A percentile compares a stretch with the other conserved stretches of the same genome.
Conservation (phyloP, 2,329 filamentous ascomycete genomes). For the Aciculosporium take region DNA sequence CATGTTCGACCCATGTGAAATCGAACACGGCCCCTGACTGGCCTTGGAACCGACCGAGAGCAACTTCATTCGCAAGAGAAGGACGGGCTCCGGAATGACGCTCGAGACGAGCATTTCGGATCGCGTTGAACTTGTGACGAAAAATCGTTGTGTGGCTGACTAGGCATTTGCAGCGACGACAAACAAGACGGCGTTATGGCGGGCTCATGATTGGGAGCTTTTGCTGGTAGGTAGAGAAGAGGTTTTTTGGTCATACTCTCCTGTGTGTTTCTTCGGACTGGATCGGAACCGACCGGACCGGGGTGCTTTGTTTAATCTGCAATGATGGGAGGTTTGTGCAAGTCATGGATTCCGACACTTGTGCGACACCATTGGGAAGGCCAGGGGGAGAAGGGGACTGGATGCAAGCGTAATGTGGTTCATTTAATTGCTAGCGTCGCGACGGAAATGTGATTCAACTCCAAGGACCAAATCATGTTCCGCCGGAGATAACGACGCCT, state of each 20-base stretch:
- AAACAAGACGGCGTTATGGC: conserved; percentile 1
- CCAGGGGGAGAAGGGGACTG: not conserved
- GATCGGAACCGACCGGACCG: not conserved
- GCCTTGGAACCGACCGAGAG: not conserved
- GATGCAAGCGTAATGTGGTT: not conserved
- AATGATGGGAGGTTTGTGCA: too few species aligned
- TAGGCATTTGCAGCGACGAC: not conserved
- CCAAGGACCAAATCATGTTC: not conserved
- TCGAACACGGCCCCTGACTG: not conserved
- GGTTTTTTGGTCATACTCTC: not conserved
- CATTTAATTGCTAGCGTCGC: not conserved
- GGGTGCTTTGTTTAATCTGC: too few species aligned
- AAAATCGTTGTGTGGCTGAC: not conserved
- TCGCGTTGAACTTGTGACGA: not conserved
- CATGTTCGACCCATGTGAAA: not conserved
- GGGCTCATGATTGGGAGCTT: not conserved
- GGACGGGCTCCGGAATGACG: not conserved
- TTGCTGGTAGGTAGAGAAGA: not conserved
- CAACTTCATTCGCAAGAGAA: not conserved
- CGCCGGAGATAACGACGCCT: not conserved
- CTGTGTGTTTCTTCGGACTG: not conserved
- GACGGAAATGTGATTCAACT: not conserved
- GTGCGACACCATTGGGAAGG: not conserved
- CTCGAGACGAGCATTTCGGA: not conserved
- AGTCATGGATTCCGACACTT: not conserved